phyloP scores from a whole-genome alignment of 2,329 filamentous ascomycete species.

The Colletotrichum scovillei region DNA sequence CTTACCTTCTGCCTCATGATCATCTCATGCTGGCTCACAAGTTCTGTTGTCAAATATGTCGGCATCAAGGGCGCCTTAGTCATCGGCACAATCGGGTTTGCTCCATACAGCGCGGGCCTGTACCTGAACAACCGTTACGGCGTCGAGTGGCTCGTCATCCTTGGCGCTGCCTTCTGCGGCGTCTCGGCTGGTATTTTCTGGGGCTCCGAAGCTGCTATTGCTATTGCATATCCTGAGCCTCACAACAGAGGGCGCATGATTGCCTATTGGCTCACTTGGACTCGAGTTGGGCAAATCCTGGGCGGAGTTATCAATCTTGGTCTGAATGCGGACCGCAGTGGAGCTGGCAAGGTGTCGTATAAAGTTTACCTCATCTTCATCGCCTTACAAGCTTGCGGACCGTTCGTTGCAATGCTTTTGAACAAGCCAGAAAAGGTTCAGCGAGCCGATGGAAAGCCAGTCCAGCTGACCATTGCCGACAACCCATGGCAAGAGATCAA shows the following conservation, averaged over 20 bases:
- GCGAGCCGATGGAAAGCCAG: constrained; percentile 50
- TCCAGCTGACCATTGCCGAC: constrained; percentile 47
- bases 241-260: constrained; percentile 69
- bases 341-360: constrained; percentile 58
- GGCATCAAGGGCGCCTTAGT: constrained; percentile 50
- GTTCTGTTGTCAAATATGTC: constrained; percentile 51
- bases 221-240: constrained; percentile 69
- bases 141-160: constrained; percentile 55
- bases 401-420: constrained; percentile 56
- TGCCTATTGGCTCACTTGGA: constrained; percentile 70
- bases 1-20: constrained; percentile 71
- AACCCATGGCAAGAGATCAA: constrained; percentile 67
- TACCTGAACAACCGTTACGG: constrained; percentile 58
- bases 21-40: constrained; percentile 53
- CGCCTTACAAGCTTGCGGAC: constrained; percentile 56
- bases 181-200: constrained; percentile 51
- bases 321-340: constrained; percentile 56
- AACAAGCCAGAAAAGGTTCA: constrained; percentile 58
- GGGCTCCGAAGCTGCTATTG: constrained; percentile 50
- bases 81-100: constrained; percentile 55
- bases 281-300: constrained; percentile 67
- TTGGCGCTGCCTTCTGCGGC: constrained; percentile 55
- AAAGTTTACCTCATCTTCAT: constrained; percentile 54
- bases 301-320: constrained; percentile 62
- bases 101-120: constrained; percentile 54